These are phyloP conservation scores for Neonectria punicea DNA, from an alignment of 2,329 filamentous ascomycete genomes.

Conservation along the genomic window DNA sequence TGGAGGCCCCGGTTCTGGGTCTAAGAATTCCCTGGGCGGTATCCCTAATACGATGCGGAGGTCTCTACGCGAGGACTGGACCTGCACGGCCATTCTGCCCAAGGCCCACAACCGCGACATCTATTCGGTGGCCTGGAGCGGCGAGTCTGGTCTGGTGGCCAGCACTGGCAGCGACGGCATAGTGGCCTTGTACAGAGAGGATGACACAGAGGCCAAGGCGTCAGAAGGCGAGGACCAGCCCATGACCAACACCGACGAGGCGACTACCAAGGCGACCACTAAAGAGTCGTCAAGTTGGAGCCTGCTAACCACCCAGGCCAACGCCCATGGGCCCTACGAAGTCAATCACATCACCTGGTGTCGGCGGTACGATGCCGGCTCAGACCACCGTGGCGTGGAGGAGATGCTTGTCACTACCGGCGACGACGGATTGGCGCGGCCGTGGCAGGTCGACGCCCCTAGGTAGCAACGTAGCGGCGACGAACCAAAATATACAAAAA, in stretches of 20 bases:
- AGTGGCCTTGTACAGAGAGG: constrained; percentile 82
- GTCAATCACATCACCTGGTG: constrained; percentile 95
- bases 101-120: constrained; percentile 80
- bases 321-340: constrained; percentile 91
- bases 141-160: constrained; percentile 79
- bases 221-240: constrained; percentile 44
- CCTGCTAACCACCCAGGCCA: constrained; percentile 73
- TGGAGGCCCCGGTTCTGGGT: constrained; percentile 40
- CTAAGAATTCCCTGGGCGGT: constrained; percentile 60
- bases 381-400: constrained; percentile 67
- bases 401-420: constrained; percentile 92
- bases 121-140: constrained; percentile 88
- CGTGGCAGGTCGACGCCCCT: constrained; percentile 72
- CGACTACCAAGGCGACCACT: not conserved
- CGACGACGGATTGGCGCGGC: constrained; percentile 87
- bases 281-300: constrained; percentile 70
- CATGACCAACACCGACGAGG: constrained; percentile 36
- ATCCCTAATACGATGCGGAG: constrained; percentile 93
- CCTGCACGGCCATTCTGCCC: constrained; percentile 80
- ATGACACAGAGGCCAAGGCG: constrained; percentile 35
- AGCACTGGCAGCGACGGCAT: constrained; percentile 89
- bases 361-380: constrained; percentile 74
- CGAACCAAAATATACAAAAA: constrained; percentile 17
- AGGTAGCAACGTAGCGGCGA: constrained; percentile 26
- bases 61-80: constrained; percentile 83